Conservation (phyloP, 1,139 yeast species). For the Blastobotrys buckinghamii region DNA sequence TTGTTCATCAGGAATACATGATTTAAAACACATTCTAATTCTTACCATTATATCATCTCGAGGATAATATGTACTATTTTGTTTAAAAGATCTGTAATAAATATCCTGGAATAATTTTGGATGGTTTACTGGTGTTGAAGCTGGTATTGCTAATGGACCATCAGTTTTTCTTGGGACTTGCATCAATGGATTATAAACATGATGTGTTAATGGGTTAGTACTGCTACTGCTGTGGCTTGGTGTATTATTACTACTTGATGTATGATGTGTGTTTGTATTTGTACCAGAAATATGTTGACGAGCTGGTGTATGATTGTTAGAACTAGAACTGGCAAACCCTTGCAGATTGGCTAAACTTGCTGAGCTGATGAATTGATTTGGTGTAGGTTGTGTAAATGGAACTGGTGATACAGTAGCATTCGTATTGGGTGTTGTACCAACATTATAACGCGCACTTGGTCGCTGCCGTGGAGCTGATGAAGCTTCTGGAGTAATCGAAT, state of each 20-base stretch:
- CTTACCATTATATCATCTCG: conserved; percentile 34
- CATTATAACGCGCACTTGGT: conserved; percentile 9
- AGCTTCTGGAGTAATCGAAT: conserved; percentile 16
- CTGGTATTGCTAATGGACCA: conserved; percentile 28
- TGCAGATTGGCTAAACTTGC: not conserved
- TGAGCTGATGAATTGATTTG: not conserved
- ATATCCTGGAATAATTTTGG: conserved; percentile 31
- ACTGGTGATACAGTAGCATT: not conserved
- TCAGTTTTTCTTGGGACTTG: not conserved
- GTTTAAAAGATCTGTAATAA: conserved; percentile 17
- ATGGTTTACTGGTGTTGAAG: conserved; percentile 32
- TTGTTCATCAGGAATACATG: conserved; percentile 54
- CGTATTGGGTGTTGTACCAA: conserved; percentile 5
- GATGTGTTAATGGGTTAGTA: too few relatives aligned
- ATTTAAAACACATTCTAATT: conserved; percentile 56
- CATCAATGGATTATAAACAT: too few relatives aligned
- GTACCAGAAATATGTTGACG: not conserved
- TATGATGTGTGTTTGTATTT: not conserved
- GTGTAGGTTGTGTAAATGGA: not conserved
- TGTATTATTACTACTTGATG: too few relatives aligned
- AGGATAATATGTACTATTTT: not conserved
- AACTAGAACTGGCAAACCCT: not conserved
- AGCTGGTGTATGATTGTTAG: too few relatives aligned
- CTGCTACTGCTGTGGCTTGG: too few relatives aligned
- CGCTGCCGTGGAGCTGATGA: conserved; percentile 10